Conservation (phyloP, 495 filamentous ascomycete genomes). For the Aspergillus baeticus region DNA sequence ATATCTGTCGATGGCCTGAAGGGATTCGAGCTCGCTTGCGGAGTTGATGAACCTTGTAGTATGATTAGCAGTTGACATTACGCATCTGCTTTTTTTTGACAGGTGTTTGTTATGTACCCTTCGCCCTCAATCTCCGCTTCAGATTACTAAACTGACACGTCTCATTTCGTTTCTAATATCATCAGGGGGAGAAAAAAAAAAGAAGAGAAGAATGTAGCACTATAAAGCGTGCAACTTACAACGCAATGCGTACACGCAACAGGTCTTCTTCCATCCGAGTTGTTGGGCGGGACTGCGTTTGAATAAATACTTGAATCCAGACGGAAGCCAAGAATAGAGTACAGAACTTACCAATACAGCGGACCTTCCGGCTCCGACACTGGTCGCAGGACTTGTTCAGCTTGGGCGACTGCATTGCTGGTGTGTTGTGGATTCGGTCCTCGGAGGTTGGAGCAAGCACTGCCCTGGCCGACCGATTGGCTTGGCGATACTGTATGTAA, state of each 20-base stretch:
- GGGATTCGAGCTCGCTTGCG: too few species aligned
- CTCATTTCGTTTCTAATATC: constrained; percentile 8
- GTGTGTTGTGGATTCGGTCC: background rate
- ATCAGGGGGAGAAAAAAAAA: too few species aligned
- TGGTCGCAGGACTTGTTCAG: constrained; percentile 12
- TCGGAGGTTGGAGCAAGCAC: too few species aligned
- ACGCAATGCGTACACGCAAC: too few species aligned
- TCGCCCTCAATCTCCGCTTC: background rate
- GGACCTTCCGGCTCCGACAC: constrained; percentile 11
- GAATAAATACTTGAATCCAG: background rate
- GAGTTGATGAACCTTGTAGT: too few species aligned
- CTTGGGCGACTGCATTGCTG: constrained; percentile 6
- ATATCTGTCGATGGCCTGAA: background rate
- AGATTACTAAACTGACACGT: constrained; percentile 10
- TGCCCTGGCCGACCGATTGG: too few species aligned
- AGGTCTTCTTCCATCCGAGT: background rate
- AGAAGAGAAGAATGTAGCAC: too few species aligned
- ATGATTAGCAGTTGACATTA: too few species aligned
- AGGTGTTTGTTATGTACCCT: background rate
- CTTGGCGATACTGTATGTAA: too few species aligned
- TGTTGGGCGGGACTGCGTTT: background rate
- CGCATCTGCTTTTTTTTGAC: background rate
- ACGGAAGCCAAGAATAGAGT: background rate
- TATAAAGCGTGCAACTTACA: too few species aligned
- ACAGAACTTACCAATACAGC: constrained; percentile 3